Conservation (phyloP, 768 basidiomycete genomes). For the Rhizopogon salebrosus region DNA sequence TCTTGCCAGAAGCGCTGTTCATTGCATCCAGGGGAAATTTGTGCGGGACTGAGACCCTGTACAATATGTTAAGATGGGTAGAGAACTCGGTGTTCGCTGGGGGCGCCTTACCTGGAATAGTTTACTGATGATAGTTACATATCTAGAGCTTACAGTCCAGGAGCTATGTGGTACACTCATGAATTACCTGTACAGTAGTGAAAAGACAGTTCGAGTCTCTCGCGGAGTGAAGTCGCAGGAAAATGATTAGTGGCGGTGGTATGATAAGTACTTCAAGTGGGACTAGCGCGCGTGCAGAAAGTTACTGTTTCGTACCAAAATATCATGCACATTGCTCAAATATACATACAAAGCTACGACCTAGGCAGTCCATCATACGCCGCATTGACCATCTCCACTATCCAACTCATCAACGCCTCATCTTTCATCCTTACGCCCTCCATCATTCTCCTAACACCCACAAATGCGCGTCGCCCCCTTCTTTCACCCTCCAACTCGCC, state of each 20-base stretch:
- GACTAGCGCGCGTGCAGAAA: no score
- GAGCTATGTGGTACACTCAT: slow-evolving; percentile 15
- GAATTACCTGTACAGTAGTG: background rate
- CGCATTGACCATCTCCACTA: slow-evolving; percentile 56
- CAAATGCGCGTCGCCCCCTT: slow-evolving; percentile 68
- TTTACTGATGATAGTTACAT: slow-evolving; percentile 41
- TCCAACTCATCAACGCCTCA: slow-evolving; percentile 53
- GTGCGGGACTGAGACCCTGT: slow-evolving; percentile 37
- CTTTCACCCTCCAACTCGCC: slow-evolving; percentile 65
- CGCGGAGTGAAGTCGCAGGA: background rate
- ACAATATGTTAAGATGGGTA: slow-evolving; percentile 1
- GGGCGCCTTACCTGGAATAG: slow-evolving; percentile 36
- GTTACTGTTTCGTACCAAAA: no score
- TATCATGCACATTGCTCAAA: no score
- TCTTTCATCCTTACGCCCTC: slow-evolving; percentile 64
- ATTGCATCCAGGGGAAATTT: slow-evolving; percentile 41
- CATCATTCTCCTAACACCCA: slow-evolving; percentile 51
- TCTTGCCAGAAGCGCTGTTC: slow-evolving; percentile 46
- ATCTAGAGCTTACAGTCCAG: slow-evolving; percentile 38
- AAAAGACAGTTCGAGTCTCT: background rate
- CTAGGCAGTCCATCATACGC: slow-evolving; percentile 30
- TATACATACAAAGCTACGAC: slow-evolving; percentile 4
- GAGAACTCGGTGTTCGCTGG: background rate
- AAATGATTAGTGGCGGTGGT: background rate
- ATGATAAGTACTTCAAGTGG: background rate